These are phyloP conservation scores for Trichoderma harzianum DNA, from an alignment of 2,329 filamentous ascomycete species.

Conservation along the genomic window DNA sequence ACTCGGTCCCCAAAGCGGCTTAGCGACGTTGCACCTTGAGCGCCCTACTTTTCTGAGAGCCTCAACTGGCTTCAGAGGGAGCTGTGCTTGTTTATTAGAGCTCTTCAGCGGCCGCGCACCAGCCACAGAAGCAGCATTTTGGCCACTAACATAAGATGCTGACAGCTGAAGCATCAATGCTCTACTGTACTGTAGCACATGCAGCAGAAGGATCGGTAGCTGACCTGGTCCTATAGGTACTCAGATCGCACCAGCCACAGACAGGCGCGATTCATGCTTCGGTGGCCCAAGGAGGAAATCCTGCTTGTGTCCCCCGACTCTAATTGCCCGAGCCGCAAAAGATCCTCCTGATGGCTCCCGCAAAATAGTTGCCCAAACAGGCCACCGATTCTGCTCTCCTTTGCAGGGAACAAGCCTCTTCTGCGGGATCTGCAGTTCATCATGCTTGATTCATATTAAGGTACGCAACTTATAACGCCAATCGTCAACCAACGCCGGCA, in stretches of 20 bases:
- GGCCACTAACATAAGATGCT: neutral
- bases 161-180: neutral
- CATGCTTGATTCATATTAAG: neutral
- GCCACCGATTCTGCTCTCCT: neutral
- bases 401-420: neutral
- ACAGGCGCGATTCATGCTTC: neutral
- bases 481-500: neutral
- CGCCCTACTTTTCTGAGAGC: neutral
- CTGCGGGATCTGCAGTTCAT: neutral
- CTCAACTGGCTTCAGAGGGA: neutral
- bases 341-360: neutral
- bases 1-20: slow-evolving; percentile 25
- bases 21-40: neutral
- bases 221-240: too few relatives aligned
- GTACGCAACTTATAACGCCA: neutral
- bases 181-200: neutral
- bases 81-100: neutral
- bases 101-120: neutral
- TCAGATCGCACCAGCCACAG: neutral
- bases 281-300: slow-evolving; percentile 3
- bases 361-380: neutral
- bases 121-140: neutral
- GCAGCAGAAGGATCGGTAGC: neutral
- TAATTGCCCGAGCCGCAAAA: neutral
- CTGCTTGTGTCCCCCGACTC: neutral